These are phyloP conservation scores for Zymoseptoria tritici DNA, from an alignment of 2,329 filamentous ascomycete genomes.

Conservation along the genomic window DNA sequence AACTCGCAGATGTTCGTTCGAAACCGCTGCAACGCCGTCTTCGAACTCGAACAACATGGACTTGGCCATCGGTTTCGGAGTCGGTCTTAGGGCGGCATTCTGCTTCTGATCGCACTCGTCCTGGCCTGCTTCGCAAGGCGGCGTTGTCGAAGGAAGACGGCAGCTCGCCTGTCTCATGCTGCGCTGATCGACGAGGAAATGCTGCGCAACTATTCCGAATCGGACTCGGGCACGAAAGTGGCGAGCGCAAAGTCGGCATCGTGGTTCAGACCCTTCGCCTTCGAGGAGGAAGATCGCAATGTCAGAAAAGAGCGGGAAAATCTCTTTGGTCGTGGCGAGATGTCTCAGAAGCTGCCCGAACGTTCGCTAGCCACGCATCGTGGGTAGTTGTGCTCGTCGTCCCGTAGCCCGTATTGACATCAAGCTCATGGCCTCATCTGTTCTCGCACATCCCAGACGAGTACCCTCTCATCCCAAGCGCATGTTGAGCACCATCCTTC, in stretches of 20 bases:
- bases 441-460: slow-evolving; percentile 82
- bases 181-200: neutral
- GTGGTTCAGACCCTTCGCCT: slow-evolving; percentile 1
- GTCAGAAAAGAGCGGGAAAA: neutral
- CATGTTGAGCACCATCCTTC: slow-evolving; percentile 94
- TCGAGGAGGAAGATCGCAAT: neutral
- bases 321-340: neutral
- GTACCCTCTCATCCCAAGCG: slow-evolving; percentile 85
- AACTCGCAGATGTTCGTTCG: neutral
- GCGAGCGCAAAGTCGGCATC: neutral
- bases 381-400: neutral
- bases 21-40: neutral
- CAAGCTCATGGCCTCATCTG: slow-evolving; percentile 43
- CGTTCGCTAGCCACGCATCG: neutral
- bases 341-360: neutral
- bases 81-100: neutral
- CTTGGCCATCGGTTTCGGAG: slow-evolving; percentile 5
- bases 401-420: neutral
- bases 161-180: neutral
- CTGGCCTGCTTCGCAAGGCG: neutral
- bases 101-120: neutral
- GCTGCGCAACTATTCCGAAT: neutral
- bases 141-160: neutral
- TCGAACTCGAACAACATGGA: neutral
- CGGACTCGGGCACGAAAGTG: neutral